Evolutionary conservation across 306 rosid species (phyloP).

Genomic region (Abrus pulchellus): DNA sequence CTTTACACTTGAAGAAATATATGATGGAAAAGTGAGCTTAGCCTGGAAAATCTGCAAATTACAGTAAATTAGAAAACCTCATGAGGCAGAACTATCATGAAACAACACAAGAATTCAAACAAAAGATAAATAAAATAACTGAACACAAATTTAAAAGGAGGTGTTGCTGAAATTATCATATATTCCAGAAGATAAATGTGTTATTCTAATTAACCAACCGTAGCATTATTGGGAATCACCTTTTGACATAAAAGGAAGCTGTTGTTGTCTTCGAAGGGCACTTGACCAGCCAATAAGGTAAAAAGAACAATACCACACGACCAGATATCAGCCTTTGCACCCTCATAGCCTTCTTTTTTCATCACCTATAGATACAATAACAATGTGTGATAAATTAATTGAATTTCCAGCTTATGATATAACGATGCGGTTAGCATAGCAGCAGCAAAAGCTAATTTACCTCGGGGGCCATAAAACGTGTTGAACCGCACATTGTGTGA

Average conservation of each 20-base stretch:
- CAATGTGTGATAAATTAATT: background rate
- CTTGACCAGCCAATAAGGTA: conserved; percentile 78
- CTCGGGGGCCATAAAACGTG: conserved; percentile 88
- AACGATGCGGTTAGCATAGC: background rate
- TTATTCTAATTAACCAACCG: background rate
- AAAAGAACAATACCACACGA: conserved; percentile 85
- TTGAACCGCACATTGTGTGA: conserved; percentile 80
- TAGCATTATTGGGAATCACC: conserved; percentile 51
- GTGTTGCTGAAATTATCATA: background rate
- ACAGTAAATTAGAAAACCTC: background rate
- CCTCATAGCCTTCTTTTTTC: conserved; percentile 73
- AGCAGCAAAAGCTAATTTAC: conserved; percentile 47
- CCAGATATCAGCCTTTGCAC: conserved; percentile 47
- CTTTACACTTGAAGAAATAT: conserved; percentile 83
- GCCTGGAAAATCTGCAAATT: conserved; percentile 75
- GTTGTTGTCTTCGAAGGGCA: conserved; percentile 77
- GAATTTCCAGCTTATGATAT: conserved; percentile 5
- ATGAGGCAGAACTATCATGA: background rate
- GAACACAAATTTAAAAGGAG: background rate
- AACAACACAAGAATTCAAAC: too few species aligned
- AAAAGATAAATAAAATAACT: too few species aligned
- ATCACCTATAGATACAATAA: conserved; percentile 61
- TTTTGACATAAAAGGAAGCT: conserved; percentile 67
- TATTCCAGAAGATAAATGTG: conserved; percentile 9
- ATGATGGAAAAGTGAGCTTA: conserved; percentile 69